Evolutionary conservation across 1,139 yeast genomes (phyloP).

Genomic region (Saccharomyces hybrid): DNA sequence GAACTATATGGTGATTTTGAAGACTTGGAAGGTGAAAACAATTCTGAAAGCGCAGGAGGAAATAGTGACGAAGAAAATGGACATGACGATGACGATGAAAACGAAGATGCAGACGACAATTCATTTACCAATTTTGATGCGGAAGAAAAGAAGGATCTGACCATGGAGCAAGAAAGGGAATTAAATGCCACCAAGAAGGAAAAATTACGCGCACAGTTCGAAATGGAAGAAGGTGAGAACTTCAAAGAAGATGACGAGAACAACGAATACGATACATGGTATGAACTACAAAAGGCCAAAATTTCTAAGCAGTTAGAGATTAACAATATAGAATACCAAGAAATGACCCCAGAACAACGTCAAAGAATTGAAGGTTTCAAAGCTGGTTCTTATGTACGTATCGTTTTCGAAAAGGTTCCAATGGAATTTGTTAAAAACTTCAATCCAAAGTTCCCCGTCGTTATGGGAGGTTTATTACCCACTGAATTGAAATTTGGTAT

Average conservation of each 20-base stretch:
- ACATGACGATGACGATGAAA: slow-evolving; percentile 25
- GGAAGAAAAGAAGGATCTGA: slow-evolving; percentile 36
- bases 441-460: slow-evolving; percentile 75
- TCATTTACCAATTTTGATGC: slow-evolving; percentile 55
- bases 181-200: slow-evolving; percentile 86
- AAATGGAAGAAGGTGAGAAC: slow-evolving; percentile 77
- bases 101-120: slow-evolving; percentile 33
- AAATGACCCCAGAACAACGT: slow-evolving; percentile 70
- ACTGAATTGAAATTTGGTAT: slow-evolving; percentile 93
- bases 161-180: slow-evolving; percentile 64
- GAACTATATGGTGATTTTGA: slow-evolving; percentile 74
- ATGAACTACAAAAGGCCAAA: slow-evolving; percentile 92
- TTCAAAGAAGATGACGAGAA: slow-evolving; percentile 68
- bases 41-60: slow-evolving; percentile 12
- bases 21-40: slow-evolving; percentile 53
- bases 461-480: slow-evolving; percentile 82
- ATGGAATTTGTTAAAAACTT: slow-evolving; percentile 86
- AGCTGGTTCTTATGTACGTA: slow-evolving; percentile 89
- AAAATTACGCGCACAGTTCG: slow-evolving; percentile 78
- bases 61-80: slow-evolving; percentile 24
- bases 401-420: slow-evolving; percentile 77
- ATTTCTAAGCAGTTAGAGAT: slow-evolving; percentile 94
- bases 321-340: slow-evolving; percentile 70
- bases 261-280: slow-evolving; percentile 88
- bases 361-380: slow-evolving; percentile 82